Percentiles rank a stretch among this genome's conserved stretches.
Evolutionary conservation across 768 basidiomycete genomes (phyloP).

Genomic region (Tricholoma terreum): DNA sequence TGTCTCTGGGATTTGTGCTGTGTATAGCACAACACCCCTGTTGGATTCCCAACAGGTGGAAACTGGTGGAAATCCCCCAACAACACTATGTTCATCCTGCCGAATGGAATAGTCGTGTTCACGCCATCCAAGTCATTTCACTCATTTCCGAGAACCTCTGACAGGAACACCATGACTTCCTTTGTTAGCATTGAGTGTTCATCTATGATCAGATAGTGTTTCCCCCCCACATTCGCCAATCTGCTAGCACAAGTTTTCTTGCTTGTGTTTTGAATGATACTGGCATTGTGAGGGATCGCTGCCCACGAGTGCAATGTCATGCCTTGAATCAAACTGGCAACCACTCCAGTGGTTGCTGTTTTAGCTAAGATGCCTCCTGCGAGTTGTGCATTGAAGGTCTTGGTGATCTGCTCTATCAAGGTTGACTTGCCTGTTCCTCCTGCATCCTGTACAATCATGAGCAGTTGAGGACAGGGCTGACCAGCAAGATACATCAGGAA

Average conservation of each 20-base stretch:
- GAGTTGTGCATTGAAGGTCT: slow-evolving; percentile 24
- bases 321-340: slow-evolving; percentile 37
- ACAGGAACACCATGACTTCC: slow-evolving; percentile 16
- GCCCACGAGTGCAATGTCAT: slow-evolving; percentile 33
- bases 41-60: slow-evolving; percentile 32
- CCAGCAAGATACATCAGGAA: no score
- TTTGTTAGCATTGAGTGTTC: slow-evolving; percentile 39
- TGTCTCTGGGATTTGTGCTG: slow-evolving; percentile 4
- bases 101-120: slow-evolving; percentile 22
- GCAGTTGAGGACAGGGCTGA: slow-evolving; percentile 25
- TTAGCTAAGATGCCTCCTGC: slow-evolving; percentile 24
- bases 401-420: slow-evolving; percentile 35
- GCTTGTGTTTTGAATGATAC: neutral
- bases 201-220: slow-evolving; percentile 34
- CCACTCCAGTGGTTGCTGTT: slow-evolving; percentile 37
- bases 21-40: slow-evolving; percentile 22
- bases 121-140: slow-evolving; percentile 2
- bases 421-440: slow-evolving; percentile 45
- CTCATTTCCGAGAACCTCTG: slow-evolving; percentile 14
- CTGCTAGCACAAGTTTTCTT: slow-evolving; percentile 2
- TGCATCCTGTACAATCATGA: slow-evolving; percentile 38
- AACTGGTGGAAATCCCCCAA: slow-evolving; percentile 46
- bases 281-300: slow-evolving; percentile 13
- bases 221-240: slow-evolving; percentile 14
- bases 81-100: slow-evolving; percentile 36